Base-by-base conservation (phyloP, 371 early-diverging fungal genomes). In the Lichtheimia hyalospora region DNA sequence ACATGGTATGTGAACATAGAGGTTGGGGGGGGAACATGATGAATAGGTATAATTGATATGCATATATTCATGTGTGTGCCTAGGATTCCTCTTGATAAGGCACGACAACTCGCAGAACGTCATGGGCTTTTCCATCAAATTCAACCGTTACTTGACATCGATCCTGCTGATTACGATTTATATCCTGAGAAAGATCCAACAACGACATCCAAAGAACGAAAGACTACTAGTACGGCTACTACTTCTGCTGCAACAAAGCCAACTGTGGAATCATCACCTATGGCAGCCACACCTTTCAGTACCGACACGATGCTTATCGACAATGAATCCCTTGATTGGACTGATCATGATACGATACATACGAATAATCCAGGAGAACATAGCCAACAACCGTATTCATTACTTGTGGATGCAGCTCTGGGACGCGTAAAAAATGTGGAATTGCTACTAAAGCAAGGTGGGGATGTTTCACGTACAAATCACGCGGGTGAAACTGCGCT, bases 351-450 rank as follows among this genome's bases (percentile, higher is more conserved):
- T 21, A 40, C 23, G 2, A 10, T 34, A 10, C 6, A 34, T 34
- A 34, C 75, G 44, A 80, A 79, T 42, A 86, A 81, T 50, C 66
- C 75, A n/a, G 60, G 61, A 18, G 64, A 61, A 2, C 75, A 81
- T 3, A 60, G 89, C 21, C 64, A 58, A 23, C 48, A 46, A 12
- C 44, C 25, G 1, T 81, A 79, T 27, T 68, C 92, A 0, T 68
- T 95, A 27, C 96, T 95, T 61, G 90, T 91, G 91, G 93, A 96
- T 0, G 87, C 92, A 2, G 87, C 92, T 4, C 73, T 93, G 43
- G 97, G 87, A 1, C 77, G 90, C 50, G 80, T 87, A 53, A 71
- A 79, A 5, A 77, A 92, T 0, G 78, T 92, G 5, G 79, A 83
- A 43, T 51, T 90, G 27, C 75, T 95, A 18, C 56, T 95, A 10